Conservation (phyloP, 176 grass and related monocot species). For the Rhynchospora pubera region DNA sequence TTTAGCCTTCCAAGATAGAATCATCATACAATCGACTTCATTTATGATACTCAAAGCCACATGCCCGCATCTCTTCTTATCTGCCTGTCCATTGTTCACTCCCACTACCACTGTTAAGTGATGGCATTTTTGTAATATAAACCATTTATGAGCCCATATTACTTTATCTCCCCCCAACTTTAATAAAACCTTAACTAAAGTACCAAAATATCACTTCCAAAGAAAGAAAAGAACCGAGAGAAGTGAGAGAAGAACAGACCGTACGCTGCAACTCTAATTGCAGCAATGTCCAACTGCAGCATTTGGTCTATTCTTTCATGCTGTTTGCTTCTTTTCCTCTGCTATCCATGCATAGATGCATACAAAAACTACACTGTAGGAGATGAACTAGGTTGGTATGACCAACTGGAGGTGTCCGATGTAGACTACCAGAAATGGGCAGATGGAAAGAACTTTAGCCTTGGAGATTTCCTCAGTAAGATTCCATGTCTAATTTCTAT, state of each 20-base stretch:
- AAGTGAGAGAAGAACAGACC: slow-evolving; percentile 22
- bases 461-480: slow-evolving; percentile 99
- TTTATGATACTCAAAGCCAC: neutral
- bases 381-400: slow-evolving; percentile 81
- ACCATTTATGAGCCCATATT: neutral
- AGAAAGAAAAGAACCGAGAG: slow-evolving; percentile 20
- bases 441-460: slow-evolving; percentile 72
- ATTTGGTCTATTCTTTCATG: slow-evolving; percentile 1
- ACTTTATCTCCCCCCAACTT: neutral
- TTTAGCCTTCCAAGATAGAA: neutral
- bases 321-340: neutral
- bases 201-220: slow-evolving; percentile 10
- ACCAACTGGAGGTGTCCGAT: slow-evolving; percentile 36
- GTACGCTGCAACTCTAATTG: slow-evolving; percentile 21
- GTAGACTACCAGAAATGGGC: slow-evolving; percentile 92
- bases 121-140: slow-evolving; percentile 27
- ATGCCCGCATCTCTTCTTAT: neutral
- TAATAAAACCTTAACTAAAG: slow-evolving; percentile 27
- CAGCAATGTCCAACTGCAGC: neutral
- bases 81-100: neutral
- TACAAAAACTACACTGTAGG: slow-evolving; percentile 98
- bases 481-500: neutral
- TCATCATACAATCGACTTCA: neutral
- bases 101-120: neutral
- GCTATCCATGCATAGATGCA: slow-evolving; percentile 14